phyloP scores from a whole-genome alignment of 2,329 filamentous ascomycete genomes.

The Phyllosticta citriasiana region DNA sequence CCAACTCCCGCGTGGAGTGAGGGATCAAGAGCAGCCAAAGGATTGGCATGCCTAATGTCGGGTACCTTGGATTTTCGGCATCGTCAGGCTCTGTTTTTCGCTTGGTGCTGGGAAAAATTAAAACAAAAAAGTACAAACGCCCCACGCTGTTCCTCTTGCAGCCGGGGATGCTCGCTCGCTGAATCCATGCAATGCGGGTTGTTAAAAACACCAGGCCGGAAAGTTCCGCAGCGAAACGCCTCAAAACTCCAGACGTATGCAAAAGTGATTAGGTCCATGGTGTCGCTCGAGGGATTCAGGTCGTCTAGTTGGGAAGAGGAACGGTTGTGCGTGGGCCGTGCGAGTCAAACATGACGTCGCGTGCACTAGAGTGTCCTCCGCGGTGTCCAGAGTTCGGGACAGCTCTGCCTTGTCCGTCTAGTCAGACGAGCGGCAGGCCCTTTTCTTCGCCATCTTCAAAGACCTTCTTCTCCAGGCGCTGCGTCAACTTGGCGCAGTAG shows the following conservation, averaged over 20 bases:
- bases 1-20: not conserved
- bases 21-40: not conserved
- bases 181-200: not conserved
- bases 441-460: conserved; percentile 32
- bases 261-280: not conserved
- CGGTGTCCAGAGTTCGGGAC: not conserved
- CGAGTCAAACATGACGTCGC: not conserved
- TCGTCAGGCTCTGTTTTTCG: not conserved
- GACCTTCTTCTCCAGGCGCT: conserved; percentile 38
- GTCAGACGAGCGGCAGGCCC: not conserved
- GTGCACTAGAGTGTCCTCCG: not conserved
- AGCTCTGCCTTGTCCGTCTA: not conserved
- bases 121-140: not conserved
- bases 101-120: not conserved
- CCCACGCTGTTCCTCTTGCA: not conserved
- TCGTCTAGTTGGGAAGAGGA: not conserved
- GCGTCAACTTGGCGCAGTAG: conserved; percentile 39
- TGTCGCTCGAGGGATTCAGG: not conserved
- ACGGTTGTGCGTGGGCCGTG: not conserved
- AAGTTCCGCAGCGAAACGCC: not conserved
- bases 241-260: not conserved
- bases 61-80: not conserved
- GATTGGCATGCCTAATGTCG: not conserved
- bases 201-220: not conserved
- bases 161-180: not conserved